Evolutionary conservation across 2,329 filamentous ascomycete genomes (phyloP).

Genomic region (Phaeosphaeriaceae sp.): DNA sequence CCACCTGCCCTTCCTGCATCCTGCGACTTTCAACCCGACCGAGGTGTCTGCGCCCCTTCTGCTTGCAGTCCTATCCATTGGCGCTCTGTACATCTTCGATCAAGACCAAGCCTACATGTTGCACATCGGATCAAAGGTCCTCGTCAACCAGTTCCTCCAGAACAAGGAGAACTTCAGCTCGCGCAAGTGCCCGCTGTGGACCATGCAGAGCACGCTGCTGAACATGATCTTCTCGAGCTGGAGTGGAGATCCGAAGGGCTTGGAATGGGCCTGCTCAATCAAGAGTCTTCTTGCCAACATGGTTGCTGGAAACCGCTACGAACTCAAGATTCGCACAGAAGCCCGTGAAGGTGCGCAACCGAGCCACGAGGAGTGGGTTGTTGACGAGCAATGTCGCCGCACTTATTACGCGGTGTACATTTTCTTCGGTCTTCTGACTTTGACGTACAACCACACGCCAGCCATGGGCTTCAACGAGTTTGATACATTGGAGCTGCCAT

Average conservation of each 20-base stretch:
- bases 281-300: constrained; percentile 98
- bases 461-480: constrained; percentile 99
- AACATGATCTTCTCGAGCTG: constrained; percentile 99
- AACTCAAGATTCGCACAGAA: constrained; percentile 91
- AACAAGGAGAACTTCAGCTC: constrained; percentile 99
- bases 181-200: constrained; percentile 95
- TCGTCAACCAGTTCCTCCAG: constrained; percentile 95
- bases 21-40: constrained; percentile 84
- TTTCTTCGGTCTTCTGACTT: constrained; percentile 92
- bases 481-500: constrained; percentile 88
- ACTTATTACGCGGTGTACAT: constrained; percentile 99
- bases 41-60: constrained; percentile 82
- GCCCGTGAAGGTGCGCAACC: constrained; percentile 79
- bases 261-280: constrained; percentile 99
- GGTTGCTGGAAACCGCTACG: constrained; percentile 96
- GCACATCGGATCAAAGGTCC: constrained; percentile 95
- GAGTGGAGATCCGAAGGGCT: constrained; percentile 96
- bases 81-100: constrained; percentile 94
- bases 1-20: constrained; percentile 93
- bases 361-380: constrained; percentile 89
- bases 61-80: constrained; percentile 90
- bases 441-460: constrained; percentile 97
- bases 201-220: constrained; percentile 93
- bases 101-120: constrained; percentile 97
- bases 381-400: constrained; percentile 93